These are phyloP conservation scores for Colletotrichum scovillei DNA, from an alignment of 2,329 filamentous ascomycete genomes.

Conservation along the genomic window DNA sequence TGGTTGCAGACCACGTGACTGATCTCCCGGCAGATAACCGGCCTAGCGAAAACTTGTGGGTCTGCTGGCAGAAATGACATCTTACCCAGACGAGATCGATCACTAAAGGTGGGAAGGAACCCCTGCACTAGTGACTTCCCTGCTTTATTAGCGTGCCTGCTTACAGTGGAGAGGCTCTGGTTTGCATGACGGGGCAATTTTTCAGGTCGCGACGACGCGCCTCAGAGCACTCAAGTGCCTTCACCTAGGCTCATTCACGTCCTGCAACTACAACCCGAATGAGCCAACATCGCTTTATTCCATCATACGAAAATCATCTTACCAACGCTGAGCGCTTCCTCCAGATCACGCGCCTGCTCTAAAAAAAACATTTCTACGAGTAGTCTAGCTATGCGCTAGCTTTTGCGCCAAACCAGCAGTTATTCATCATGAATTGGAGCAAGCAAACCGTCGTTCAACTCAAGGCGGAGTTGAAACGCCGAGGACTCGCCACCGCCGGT, in stretches of 20 bases:
- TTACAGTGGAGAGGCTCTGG: conserved; percentile 32
- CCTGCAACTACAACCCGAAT: not conserved
- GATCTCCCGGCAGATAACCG: conserved; percentile 26
- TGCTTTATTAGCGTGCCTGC: conserved; percentile 21
- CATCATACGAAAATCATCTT: not conserved
- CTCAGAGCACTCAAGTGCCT: conserved; percentile 7
- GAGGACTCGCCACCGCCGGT: conserved; percentile 76
- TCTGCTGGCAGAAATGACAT: conserved; percentile 29
- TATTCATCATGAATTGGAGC: conserved; percentile 59
- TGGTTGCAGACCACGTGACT: conserved; percentile 5
- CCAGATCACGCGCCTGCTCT: not conserved
- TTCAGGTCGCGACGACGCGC: conserved; percentile 36
- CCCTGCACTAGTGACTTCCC: conserved; percentile 34
- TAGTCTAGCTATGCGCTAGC: conserved; percentile 30
- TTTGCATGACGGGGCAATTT: conserved; percentile 37
- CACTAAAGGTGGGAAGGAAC: conserved; percentile 30
- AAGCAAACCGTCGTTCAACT: conserved; percentile 80
- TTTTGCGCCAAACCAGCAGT: conserved; percentile 39
- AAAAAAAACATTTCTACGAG: not conserved
- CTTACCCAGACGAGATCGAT: conserved; percentile 23
- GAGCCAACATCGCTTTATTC: not conserved
- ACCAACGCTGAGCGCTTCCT: not conserved
- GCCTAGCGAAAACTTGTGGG: conserved; percentile 25
- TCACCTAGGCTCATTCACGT: not conserved
- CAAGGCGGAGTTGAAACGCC: conserved; percentile 78